Conservation (phyloP, 148 eudicot genomes). For the Rhododendron griersonianum region DNA sequence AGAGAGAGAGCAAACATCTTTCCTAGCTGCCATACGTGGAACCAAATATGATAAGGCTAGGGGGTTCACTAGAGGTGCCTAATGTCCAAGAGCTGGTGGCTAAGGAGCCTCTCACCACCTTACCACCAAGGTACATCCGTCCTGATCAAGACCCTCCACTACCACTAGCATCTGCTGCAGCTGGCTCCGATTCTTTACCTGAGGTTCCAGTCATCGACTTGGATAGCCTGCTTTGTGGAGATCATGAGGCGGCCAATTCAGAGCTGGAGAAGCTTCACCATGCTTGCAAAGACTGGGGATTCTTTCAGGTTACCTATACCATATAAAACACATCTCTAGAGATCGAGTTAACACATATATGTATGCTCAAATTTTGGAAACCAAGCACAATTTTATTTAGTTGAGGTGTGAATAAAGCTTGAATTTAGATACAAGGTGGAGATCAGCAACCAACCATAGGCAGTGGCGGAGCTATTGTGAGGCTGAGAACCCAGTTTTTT, state of each 20-base stretch:
- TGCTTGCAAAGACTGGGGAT: slow-evolving; percentile 8
- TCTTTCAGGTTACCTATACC: neutral
- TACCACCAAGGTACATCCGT: neutral
- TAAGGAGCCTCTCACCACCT: neutral
- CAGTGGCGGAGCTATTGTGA: no score
- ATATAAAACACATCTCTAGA: no score
- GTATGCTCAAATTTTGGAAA: no score
- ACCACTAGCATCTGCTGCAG: neutral
- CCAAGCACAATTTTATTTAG: no score
- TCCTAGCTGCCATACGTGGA: no score
- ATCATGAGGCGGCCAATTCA: neutral
- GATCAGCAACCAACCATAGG: no score
- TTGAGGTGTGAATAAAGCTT: no score
- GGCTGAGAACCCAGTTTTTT: no score
- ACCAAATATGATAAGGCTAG: neutral
- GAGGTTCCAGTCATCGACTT: neutral
- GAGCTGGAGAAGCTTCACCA: neutral
- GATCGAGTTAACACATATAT: no score
- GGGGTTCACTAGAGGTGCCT: neutral
- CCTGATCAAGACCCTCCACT: neutral
- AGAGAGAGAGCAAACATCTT: neutral
- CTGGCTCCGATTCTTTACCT: neutral
- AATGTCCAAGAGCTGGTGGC: slow-evolving; percentile 5
- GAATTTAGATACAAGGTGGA: no score
- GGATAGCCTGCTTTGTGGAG: neutral